phyloP scores from a whole-genome alignment of 495 filamentous ascomycete genomes.

The Poronia punctata region DNA sequence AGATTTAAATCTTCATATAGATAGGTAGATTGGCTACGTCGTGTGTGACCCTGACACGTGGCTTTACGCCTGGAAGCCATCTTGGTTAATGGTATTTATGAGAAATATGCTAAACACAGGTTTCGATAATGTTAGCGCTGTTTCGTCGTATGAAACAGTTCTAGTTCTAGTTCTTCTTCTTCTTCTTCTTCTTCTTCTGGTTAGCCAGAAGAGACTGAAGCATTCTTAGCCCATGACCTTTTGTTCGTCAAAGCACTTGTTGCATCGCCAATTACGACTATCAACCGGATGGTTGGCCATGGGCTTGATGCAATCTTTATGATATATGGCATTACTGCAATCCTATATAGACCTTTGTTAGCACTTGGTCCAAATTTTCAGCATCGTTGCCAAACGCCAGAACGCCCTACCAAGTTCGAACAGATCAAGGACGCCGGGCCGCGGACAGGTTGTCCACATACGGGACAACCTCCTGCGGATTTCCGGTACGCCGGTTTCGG shows the following conservation, averaged over 20 bases:
- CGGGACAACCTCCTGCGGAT: conserved; percentile 30
- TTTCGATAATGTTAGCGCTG: too few species aligned
- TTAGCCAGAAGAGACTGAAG: neutral
- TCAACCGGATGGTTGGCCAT: conserved; percentile 14
- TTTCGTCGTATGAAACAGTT: too few species aligned
- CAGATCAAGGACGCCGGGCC: conserved; percentile 33
- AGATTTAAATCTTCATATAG: too few species aligned
- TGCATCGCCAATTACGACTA: conserved; percentile 23
- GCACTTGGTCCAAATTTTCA: neutral
- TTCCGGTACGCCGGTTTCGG: conserved; percentile 22
- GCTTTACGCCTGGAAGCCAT: too few species aligned
- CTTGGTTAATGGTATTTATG: too few species aligned
- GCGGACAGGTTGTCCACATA: conserved; percentile 33
- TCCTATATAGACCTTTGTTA: conserved; percentile 26
- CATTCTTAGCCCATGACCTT: neutral
- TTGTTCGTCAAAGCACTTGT: conserved; percentile 15
- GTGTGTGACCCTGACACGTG: too few species aligned
- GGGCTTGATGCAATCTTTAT: conserved; percentile 19
- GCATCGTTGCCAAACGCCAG: neutral
- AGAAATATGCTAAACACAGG: too few species aligned
- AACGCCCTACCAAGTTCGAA: conserved; percentile 32
- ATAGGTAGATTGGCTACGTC: too few species aligned
- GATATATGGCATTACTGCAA: conserved; percentile 27
- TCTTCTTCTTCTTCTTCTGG: too few species aligned
- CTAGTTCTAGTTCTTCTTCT: too few species aligned